Conservation (phyloP, 2,329 filamentous ascomycete genomes). For the Thielaviopsis musarum region DNA sequence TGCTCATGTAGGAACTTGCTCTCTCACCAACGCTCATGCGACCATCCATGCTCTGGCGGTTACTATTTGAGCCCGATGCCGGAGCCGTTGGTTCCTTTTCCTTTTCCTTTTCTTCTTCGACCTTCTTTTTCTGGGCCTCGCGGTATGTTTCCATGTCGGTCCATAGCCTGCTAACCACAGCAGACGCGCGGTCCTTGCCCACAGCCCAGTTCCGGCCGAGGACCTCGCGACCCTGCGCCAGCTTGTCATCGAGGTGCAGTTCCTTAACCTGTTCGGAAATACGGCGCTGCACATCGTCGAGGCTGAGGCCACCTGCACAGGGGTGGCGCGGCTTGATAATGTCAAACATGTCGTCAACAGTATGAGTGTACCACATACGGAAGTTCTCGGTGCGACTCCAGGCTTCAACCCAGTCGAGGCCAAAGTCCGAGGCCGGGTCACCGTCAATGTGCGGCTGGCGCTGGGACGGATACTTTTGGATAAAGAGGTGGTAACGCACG, state of each 20-base stretch:
- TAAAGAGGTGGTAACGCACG: constrained; percentile 72
- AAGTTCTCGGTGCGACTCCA: constrained; percentile 88
- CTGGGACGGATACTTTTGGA: constrained; percentile 34
- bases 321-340: constrained; percentile 88
- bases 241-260: constrained; percentile 78
- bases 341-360: constrained; percentile 80
- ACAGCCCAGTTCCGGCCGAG: constrained; percentile 80
- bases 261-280: constrained; percentile 86
- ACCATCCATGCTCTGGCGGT: constrained; percentile 6
- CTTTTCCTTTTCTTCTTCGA: constrained; percentile 21
- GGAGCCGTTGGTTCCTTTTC: background rate
- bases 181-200: constrained; percentile 74
- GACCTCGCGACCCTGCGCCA: constrained; percentile 67
- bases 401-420: constrained; percentile 65
- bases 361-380: constrained; percentile 65
- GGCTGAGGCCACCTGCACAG: constrained; percentile 77
- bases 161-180: constrained; percentile 76
- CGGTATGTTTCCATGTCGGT: constrained; percentile 61
- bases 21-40: constrained; percentile 18
- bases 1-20: constrained; percentile 48
- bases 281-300: constrained; percentile 85
- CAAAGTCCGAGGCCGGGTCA: constrained; percentile 74
- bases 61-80: constrained; percentile 6
- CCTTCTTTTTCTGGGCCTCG: constrained; percentile 27
- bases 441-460: constrained; percentile 54